A percentile compares a stretch with the other conserved stretches of the same genome.
phyloP scores from a whole-genome alignment of 2,329 filamentous ascomycete species.

The Malbranchea cinnamomea region DNA sequence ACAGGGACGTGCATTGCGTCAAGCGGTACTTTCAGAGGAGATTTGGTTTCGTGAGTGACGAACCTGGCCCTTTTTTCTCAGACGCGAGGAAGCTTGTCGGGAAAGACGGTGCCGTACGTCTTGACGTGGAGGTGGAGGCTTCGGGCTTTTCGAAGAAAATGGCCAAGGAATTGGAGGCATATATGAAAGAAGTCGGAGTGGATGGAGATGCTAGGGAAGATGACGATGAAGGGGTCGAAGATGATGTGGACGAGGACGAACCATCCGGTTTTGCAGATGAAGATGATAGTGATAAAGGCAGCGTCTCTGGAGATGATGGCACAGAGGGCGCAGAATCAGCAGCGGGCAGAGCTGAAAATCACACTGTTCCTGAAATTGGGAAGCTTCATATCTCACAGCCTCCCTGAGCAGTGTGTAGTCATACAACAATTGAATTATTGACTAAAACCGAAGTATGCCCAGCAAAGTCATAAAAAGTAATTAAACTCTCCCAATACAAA shows the following conservation, averaged over 20 bases:
- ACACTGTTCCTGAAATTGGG: slow-evolving; percentile 2
- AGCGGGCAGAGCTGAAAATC: too few species aligned
- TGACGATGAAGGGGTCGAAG: slow-evolving; percentile 21
- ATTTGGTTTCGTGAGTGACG: slow-evolving; percentile 73
- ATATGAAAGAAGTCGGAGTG: slow-evolving; percentile 60
- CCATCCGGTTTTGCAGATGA: slow-evolving; percentile 24
- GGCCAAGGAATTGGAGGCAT: slow-evolving; percentile 81
- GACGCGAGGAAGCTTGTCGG: slow-evolving; percentile 64
- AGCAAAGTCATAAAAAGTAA: too few species aligned
- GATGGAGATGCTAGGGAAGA: slow-evolving; percentile 35
- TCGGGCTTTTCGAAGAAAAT: slow-evolving; percentile 96
- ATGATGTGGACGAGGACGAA: slow-evolving; percentile 25
- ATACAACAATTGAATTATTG: too few species aligned
- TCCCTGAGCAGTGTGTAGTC: too few species aligned
- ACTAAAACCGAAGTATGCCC: too few species aligned
- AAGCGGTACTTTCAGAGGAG: slow-evolving; percentile 84
- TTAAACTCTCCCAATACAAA: too few species aligned
- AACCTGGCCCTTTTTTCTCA: slow-evolving; percentile 70
- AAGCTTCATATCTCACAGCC: slow-evolving; percentile 6
- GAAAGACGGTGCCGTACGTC: slow-evolving; percentile 44
- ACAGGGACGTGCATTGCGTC: slow-evolving; percentile 87
- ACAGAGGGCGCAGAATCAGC: slow-evolving; percentile 3
- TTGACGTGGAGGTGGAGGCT: slow-evolving; percentile 81
- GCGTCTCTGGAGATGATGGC: slow-evolving; percentile 8
- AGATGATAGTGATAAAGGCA: slow-evolving; percentile 19